Evolutionary conservation across 805 yeast species (phyloP).

Genomic region (Yarrowia sp.): DNA sequence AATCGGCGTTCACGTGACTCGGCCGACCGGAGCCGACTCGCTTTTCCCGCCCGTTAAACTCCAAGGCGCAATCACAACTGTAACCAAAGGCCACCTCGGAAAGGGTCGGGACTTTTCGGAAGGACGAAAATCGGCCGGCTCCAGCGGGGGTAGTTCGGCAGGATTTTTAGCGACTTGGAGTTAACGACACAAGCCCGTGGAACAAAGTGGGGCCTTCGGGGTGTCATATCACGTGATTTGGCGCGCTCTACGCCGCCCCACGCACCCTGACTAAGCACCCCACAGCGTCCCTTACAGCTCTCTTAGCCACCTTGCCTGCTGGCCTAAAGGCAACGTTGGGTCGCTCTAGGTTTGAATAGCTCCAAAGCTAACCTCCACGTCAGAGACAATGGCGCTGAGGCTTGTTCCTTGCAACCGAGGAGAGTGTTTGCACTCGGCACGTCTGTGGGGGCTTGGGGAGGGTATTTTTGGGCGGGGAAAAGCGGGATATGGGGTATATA

Average conservation of each 20-base stretch:
- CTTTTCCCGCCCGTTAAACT: neutral
- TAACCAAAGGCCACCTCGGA: constrained; percentile 14
- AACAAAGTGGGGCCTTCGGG: neutral
- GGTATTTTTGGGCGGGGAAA: neutral
- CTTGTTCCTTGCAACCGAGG: constrained; percentile 26
- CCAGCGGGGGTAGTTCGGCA: constrained; percentile 11
- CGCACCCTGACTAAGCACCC: neutral
- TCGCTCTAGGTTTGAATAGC: too few relatives aligned
- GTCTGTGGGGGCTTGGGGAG: neutral
- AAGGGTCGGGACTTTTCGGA: constrained; percentile 22
- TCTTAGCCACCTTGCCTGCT: too few relatives aligned
- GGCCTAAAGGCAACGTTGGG: too few relatives aligned
- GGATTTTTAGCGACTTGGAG: neutral
- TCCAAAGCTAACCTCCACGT: constrained; percentile 9
- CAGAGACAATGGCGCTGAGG: neutral
- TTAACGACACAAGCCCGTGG: neutral
- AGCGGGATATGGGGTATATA: neutral
- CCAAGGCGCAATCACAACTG: neutral
- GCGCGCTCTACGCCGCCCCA: neutral
- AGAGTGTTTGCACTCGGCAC: neutral
- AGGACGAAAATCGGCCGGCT: constrained; percentile 22
- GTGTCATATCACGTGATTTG: neutral
- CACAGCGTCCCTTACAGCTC: too few relatives aligned
- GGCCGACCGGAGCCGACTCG: neutral
- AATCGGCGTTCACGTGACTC: constrained; percentile 18